These are phyloP conservation scores for Jasminum sambac DNA, from an alignment of 257 asterid species.

Conservation along the genomic window DNA sequence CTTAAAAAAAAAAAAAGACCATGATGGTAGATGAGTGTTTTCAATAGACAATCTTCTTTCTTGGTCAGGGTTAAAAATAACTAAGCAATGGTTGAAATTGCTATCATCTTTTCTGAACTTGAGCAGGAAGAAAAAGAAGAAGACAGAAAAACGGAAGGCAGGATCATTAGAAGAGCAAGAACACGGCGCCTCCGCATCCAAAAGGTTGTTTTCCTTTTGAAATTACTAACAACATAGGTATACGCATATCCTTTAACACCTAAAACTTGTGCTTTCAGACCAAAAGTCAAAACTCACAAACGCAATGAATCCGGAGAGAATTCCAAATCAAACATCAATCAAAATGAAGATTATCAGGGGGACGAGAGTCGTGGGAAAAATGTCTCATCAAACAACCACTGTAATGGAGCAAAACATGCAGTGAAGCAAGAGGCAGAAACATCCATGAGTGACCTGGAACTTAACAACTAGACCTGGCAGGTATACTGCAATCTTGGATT, in stretches of 20 bases:
- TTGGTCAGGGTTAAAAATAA: background rate
- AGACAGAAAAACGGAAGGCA: slow-evolving; percentile 31
- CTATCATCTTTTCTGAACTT: slow-evolving; percentile 16
- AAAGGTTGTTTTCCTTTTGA: slow-evolving; percentile 35
- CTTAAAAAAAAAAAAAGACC: background rate
- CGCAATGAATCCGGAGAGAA: slow-evolving; percentile 18
- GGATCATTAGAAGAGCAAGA: slow-evolving; percentile 19
- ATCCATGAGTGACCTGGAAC: slow-evolving; percentile 16
- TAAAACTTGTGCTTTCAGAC: slow-evolving; percentile 29
- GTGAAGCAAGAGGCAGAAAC: slow-evolving; percentile 18
- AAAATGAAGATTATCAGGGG: slow-evolving; percentile 3
- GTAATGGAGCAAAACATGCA: slow-evolving; percentile 17
- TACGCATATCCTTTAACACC: background rate
- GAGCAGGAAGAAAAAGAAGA: slow-evolving; percentile 39
- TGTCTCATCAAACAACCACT: background rate
- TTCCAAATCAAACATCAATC: slow-evolving; percentile 20
- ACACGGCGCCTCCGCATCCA: slow-evolving; percentile 29
- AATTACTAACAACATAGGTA: background rate
- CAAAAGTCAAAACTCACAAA: slow-evolving; percentile 19
- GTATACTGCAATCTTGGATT: background rate
- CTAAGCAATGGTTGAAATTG: background rate
- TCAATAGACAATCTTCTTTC: background rate
- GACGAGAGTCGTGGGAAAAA: slow-evolving; percentile 17
- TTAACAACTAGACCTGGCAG: slow-evolving; percentile 6
- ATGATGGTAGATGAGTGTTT: background rate